phyloP scores from a whole-genome alignment of 306 rosid species.

The Rosa chinensis region DNA sequence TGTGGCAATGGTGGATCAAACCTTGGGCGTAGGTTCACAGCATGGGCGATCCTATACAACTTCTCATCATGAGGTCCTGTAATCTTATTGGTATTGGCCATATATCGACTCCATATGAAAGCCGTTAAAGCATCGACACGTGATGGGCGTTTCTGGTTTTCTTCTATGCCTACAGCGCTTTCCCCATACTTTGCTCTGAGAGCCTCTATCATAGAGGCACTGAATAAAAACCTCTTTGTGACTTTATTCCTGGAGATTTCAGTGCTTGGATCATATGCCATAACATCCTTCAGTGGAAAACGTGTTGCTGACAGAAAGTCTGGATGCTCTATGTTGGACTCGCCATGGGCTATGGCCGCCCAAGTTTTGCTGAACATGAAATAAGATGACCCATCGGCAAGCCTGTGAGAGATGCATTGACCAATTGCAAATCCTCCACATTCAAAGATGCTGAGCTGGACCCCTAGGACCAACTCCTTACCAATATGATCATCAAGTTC shows the following conservation, averaged over 20 bases:
- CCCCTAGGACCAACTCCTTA: not conserved
- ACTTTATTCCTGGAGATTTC: not conserved
- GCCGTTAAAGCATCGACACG: constrained; percentile 7
- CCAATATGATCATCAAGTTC: constrained; percentile 12
- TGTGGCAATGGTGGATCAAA: constrained; percentile 8
- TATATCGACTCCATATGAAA: constrained; percentile 13
- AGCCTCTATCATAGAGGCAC: not conserved
- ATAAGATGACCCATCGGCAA: constrained; percentile 23
- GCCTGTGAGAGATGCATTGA: constrained; percentile 24
- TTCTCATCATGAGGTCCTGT: constrained; percentile 1
- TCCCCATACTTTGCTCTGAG: not conserved
- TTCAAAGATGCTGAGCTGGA: constrained; percentile 28
- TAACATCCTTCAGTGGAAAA: constrained; percentile 38
- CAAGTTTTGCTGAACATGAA: constrained; percentile 19
- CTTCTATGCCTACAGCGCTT: not conserved
- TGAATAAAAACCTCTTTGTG: constrained; percentile 24
- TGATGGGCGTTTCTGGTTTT: not conserved
- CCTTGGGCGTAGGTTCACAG: constrained; percentile 11
- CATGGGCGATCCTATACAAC: not conserved
- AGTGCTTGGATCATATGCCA: constrained; percentile 17
- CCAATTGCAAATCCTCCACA: constrained; percentile 29
- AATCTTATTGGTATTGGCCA: not conserved
- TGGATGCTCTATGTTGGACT: constrained; percentile 10
- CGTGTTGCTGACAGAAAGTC: constrained; percentile 30
- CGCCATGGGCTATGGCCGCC: constrained; percentile 25